A percentile compares a stretch with the other conserved stretches of the same genome.
These are phyloP conservation scores for Phialophora macrospora DNA, from an alignment of 2,329 filamentous ascomycete species.

Conservation along the genomic window DNA sequence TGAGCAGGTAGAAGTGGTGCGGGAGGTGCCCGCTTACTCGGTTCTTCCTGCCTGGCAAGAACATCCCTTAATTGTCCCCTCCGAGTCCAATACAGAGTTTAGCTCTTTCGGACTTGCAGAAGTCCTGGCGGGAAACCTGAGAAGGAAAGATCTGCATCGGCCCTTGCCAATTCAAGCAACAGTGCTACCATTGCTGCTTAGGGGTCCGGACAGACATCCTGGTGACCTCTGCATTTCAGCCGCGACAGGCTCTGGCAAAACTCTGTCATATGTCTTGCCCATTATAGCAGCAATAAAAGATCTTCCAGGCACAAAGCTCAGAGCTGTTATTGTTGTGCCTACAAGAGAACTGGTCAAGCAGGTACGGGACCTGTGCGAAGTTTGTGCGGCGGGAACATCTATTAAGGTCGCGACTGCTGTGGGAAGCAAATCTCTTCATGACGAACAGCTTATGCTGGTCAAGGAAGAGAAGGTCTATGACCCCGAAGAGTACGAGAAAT, in stretches of 20 bases:
- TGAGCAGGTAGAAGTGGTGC: conserved; percentile 55
- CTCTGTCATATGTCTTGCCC: conserved; percentile 85
- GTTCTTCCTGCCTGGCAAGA: conserved; percentile 82
- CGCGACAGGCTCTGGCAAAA: conserved; percentile 94
- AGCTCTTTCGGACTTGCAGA: conserved; percentile 65
- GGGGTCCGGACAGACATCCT: conserved; percentile 62
- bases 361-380: conserved; percentile 76
- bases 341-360: conserved; percentile 90
- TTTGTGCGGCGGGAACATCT: conserved; percentile 72
- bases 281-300: conserved; percentile 77
- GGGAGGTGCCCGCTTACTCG: conserved; percentile 70
- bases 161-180: conserved; percentile 81
- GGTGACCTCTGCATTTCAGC: conserved; percentile 90
- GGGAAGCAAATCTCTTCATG: conserved; percentile 74
- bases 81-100: conserved; percentile 62
- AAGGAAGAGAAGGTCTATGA: conserved; percentile 71
- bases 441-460: conserved; percentile 67
- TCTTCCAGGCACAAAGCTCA: conserved; percentile 67
- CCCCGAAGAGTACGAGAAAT: conserved; percentile 59
- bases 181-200: conserved; percentile 78
- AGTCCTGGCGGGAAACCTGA: conserved; percentile 65
- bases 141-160: conserved; percentile 69
- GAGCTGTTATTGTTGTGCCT: conserved; percentile 83
- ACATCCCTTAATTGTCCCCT: conserved; percentile 56
- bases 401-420: conserved; percentile 81